These are phyloP conservation scores for Stygiomarasmius scandens DNA, from an alignment of 1,284 basidiomycete genomes.

Conservation along the genomic window DNA sequence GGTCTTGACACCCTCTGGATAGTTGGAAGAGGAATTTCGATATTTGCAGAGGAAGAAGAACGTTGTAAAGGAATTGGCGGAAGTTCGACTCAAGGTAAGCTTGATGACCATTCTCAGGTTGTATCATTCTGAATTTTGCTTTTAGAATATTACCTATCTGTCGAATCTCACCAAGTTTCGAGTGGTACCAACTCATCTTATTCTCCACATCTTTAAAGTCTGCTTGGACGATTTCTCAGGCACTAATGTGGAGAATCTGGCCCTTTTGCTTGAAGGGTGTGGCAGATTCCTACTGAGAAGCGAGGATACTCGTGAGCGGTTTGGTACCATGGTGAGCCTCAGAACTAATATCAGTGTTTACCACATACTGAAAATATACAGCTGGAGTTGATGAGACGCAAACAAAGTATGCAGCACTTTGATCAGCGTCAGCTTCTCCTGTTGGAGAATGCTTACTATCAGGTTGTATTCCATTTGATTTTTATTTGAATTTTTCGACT, in stretches of 20 bases:
- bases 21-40: slow-evolving; percentile 97
- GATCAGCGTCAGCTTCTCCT: slow-evolving; percentile 89
- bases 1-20: slow-evolving; percentile 9
- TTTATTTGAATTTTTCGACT: slow-evolving; percentile 6
- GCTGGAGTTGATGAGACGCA: slow-evolving; percentile 93
- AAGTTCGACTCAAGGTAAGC: slow-evolving; percentile 80
- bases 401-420: slow-evolving; percentile 90
- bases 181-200: slow-evolving; percentile 90
- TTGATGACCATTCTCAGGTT: background rate
- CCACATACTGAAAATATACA: slow-evolving; percentile 32
- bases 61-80: slow-evolving; percentile 85
- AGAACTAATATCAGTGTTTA: slow-evolving; percentile 21
- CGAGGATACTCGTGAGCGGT: slow-evolving; percentile 86
- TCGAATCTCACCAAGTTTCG: slow-evolving; percentile 95
- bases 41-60: slow-evolving; percentile 96
- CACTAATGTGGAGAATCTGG: slow-evolving; percentile 92
- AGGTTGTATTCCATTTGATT: slow-evolving; percentile 50
- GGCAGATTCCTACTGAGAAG: slow-evolving; percentile 90
- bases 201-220: slow-evolving; percentile 95
- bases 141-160: slow-evolving; percentile 85
- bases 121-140: slow-evolving; percentile 6
- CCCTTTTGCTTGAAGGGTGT: slow-evolving; percentile 91
- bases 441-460: slow-evolving; percentile 98
- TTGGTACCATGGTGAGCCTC: slow-evolving; percentile 71
- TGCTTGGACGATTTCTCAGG: slow-evolving; percentile 95